Evolutionary conservation across 805 yeast species (phyloP).

Genomic region (Wickerhamomyces pijperi): DNA sequence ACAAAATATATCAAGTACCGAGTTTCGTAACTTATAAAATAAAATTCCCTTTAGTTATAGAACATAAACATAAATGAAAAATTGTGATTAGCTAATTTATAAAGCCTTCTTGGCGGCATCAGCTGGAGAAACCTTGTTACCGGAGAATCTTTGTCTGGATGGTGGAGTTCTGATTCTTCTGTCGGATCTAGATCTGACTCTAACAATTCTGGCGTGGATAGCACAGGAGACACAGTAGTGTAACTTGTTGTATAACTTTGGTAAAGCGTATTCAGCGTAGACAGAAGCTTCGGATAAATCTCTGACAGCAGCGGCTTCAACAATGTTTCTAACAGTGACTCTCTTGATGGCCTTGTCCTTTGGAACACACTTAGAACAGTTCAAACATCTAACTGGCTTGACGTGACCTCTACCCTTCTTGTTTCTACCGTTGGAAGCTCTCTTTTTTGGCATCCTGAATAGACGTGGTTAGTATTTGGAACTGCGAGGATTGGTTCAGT

Average conservation of each 20-base stretch:
- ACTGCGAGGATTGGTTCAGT: too few species aligned
- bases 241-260: slow-evolving; percentile 98
- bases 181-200: slow-evolving; percentile 98
- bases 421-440: slow-evolving; percentile 99
- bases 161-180: slow-evolving; percentile 99
- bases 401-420: slow-evolving; percentile 99
- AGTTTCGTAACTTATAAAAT: not conserved
- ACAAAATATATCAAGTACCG: not conserved
- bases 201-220: slow-evolving; percentile 98
- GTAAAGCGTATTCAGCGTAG: slow-evolving; percentile 97
- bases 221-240: slow-evolving; percentile 99
- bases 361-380: slow-evolving; percentile 99
- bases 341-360: slow-evolving; percentile 99
- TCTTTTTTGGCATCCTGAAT: slow-evolving; percentile 93
- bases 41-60: not conserved
- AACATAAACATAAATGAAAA: not conserved
- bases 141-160: slow-evolving; percentile 97
- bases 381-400: slow-evolving; percentile 98
- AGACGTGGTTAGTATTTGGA: slow-evolving; percentile 15
- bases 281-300: slow-evolving; percentile 99
- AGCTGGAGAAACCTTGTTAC: slow-evolving; percentile 91
- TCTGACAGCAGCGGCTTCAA: slow-evolving; percentile 99
- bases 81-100: slow-evolving; percentile 20
- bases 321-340: slow-evolving; percentile 99
- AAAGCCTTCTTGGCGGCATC: slow-evolving; percentile 94